Conservation (phyloP, 148 eudicot genomes). For the Silene conica region DNA sequence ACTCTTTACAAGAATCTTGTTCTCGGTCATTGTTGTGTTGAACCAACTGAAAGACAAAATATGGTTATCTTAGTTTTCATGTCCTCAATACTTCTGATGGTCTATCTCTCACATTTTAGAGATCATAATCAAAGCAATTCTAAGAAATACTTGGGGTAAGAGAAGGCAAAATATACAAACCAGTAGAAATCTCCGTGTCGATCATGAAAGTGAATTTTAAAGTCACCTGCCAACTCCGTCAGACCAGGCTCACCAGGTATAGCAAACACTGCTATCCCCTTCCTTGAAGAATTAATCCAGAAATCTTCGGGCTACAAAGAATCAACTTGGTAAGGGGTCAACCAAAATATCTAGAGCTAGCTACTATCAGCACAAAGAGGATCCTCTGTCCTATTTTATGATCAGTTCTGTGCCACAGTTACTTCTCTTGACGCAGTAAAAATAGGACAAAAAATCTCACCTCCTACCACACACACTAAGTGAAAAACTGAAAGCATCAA, state of each 20-base stretch:
- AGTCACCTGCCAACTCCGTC: conserved; percentile 79
- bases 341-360: background rate
- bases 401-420: background rate
- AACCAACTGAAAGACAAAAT: conserved; percentile 65
- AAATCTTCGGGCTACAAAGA: conserved; percentile 90
- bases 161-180: conserved; percentile 32
- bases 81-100: background rate
- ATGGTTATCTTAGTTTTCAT: background rate
- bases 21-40: conserved; percentile 81
- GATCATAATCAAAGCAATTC: background rate
- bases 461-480: background rate
- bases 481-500: background rate
- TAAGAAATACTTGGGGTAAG: background rate
- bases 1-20: conserved; percentile 44
- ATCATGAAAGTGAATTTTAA: conserved; percentile 87
- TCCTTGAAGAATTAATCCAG: conserved; percentile 75
- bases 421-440: background rate
- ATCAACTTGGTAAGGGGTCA: conserved; percentile 5
- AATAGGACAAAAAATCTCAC: background rate
- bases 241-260: conserved; percentile 89
- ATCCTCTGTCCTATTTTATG: background rate
- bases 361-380: background rate
- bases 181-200: conserved; percentile 96
- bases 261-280: conserved; percentile 84
- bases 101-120: background rate